Conservation (phyloP, 2,329 filamentous ascomycete species). For the Mariannaea sp. region DNA sequence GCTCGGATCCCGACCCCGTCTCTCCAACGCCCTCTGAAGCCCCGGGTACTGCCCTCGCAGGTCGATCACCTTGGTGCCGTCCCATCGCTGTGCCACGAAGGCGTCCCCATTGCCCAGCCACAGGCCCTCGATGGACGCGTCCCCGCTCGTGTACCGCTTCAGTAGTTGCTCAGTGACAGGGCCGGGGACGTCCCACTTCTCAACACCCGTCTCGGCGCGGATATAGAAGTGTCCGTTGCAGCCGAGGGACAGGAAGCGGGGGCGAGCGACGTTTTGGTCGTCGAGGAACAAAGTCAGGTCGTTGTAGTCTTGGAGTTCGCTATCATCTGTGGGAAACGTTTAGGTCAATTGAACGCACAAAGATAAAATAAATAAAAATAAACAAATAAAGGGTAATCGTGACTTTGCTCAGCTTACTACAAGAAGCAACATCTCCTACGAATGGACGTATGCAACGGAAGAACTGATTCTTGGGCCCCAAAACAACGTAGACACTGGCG, state of each 20-base stretch:
- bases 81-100: slow-evolving; percentile 34
- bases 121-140: slow-evolving; percentile 15
- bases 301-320: slow-evolving; percentile 28
- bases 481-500: slow-evolving; percentile 26
- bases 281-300: slow-evolving; percentile 23
- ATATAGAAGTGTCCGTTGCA: slow-evolving; percentile 26
- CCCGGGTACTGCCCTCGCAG: slow-evolving; percentile 23
- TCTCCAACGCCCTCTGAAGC: slow-evolving; percentile 6
- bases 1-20: slow-evolving; percentile 2
- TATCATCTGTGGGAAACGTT: slow-evolving; percentile 10
- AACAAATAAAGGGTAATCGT: neutral
- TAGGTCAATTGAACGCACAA: no score
- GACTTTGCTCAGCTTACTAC: slow-evolving; percentile 19
- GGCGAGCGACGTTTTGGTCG: slow-evolving; percentile 30
- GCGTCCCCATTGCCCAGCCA: slow-evolving; percentile 29
- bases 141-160: slow-evolving; percentile 10
- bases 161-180: slow-evolving; percentile 5
- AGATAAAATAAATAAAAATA: neutral
- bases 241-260: slow-evolving; percentile 29
- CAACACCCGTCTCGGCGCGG: slow-evolving; percentile 20
- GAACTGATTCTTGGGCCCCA: slow-evolving; percentile 25
- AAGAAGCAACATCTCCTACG: slow-evolving; percentile 20
- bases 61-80: slow-evolving; percentile 23
- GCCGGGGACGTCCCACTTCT: slow-evolving; percentile 26
- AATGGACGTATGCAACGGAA: slow-evolving; percentile 30